Evolutionary conservation across 2,329 filamentous ascomycete species (phyloP), one percentile per base, ranked within the genome.

Genomic region (Pseudogymnoascus destructans): DNA sequence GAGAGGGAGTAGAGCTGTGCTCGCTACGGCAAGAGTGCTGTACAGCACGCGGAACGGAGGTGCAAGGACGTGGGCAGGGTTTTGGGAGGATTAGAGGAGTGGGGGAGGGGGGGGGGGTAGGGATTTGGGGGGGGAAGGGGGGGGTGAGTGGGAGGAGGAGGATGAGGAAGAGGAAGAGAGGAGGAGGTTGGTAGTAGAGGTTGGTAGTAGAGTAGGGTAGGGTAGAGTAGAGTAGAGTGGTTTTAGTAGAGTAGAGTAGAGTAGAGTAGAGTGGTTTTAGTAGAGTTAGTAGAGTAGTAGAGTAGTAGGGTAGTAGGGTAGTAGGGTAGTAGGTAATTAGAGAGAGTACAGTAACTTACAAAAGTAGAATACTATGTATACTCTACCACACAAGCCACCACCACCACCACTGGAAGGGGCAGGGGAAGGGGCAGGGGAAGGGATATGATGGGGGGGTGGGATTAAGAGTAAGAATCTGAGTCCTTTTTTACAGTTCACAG

Each of bases 71-170:
- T 36, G 5, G 33, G n/a, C 33, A 36, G 33, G 33, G 33, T 36
- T 38, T 19, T 10, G 38, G 35, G 15, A 17, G 38, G 35, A 40
- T 58, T 58, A 40, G 46, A 30, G 27, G 56, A 13, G 35, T 25
- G 32, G 32, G 32, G 32, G 32, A n/a, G 32, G 27, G 27, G 2
- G 27, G 27, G 58, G 60, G 2, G 21, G 21, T 23, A 62, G 65
- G 65, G 62, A 61, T 60, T n/a, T n/a, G n/a, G n/a, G n/a, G n/a
- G n/a, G n/a, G n/a, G n/a, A n/a, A n/a, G n/a, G 61, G 62, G 63
- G 65, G 66, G 64, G 64, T 63, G 62, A 66, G 63, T 61, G 58
- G 58, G 57, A 38, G 57, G 42, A 58, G 57, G 61, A 57, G 61
- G 55, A 46, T 56, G 57, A 38, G 57, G 42, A 58, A 55, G 61